A percentile compares a stretch with the other conserved stretches of the same genome.
phyloP scores from a whole-genome alignment of 2,329 filamentous ascomycete genomes.

The Colletotrichum tropicicola region DNA sequence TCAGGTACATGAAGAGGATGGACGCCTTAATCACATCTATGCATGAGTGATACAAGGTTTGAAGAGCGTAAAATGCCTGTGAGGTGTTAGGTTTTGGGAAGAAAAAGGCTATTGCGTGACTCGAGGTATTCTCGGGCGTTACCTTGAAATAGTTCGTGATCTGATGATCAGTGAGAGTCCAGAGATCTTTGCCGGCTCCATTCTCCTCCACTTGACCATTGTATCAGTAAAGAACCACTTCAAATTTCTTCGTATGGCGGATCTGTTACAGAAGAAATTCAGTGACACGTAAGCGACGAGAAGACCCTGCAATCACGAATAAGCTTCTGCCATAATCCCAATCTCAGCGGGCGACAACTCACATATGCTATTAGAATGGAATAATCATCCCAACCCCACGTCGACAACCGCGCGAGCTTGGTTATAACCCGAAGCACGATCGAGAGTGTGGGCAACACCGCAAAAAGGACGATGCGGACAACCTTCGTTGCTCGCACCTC shows the following conservation, averaged over 20 bases:
- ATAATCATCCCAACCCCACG: neutral
- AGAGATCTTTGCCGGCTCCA: constrained; percentile 20
- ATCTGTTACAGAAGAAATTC: neutral
- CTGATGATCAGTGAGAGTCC: neutral
- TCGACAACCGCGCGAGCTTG: neutral
- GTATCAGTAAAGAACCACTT: neutral
- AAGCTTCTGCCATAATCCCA: neutral
- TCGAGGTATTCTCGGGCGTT: too few species aligned
- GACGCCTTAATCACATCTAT: constrained; percentile 24
- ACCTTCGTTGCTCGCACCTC: neutral
- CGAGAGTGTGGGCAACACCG: neutral
- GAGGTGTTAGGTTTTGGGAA: neutral
- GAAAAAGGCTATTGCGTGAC: too few species aligned
- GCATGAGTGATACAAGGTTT: constrained; percentile 4
- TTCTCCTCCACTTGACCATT: constrained; percentile 1
- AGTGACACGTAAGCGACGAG: neutral
- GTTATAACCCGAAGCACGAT: neutral
- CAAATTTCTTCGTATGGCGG: neutral
- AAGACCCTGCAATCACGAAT: neutral
- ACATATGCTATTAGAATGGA: constrained; percentile 2
- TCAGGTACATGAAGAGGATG: constrained; percentile 26
- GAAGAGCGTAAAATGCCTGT: constrained; percentile 10
- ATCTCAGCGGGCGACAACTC: neutral
- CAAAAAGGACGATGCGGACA: neutral
- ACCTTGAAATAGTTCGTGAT: constrained; percentile 21